Evolutionary conservation across 768 basidiomycete genomes (phyloP).

Genomic region (Suillus cothurnatus): DNA sequence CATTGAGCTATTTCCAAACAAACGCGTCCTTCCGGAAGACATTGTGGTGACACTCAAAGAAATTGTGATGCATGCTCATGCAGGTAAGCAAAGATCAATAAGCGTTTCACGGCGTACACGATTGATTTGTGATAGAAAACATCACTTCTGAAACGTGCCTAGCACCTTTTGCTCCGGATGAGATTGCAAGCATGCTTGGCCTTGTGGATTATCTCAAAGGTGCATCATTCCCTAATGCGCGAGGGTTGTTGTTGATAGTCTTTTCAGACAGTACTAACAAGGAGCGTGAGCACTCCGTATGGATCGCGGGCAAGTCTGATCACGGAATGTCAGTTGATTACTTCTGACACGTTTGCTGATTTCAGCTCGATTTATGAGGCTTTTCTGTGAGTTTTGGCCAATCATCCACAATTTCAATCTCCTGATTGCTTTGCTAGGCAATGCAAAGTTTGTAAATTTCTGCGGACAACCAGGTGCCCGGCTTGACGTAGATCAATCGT

Average conservation of each 20-base stretch:
- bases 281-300: slow-evolving; percentile 5
- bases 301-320: background rate
- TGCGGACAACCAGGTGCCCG: slow-evolving; percentile 41
- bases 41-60: slow-evolving; percentile 9
- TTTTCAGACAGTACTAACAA: background rate
- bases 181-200: slow-evolving; percentile 38
- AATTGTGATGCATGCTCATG: slow-evolving; percentile 1
- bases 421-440: slow-evolving; percentile 16
- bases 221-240: slow-evolving; percentile 17
- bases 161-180: slow-evolving; percentile 34
- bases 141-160: slow-evolving; percentile 42
- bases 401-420: background rate
- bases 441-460: slow-evolving; percentile 35
- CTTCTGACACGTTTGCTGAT: background rate
- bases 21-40: slow-evolving; percentile 21
- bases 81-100: slow-evolving; percentile 3
- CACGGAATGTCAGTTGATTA: background rate
- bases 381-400: slow-evolving; percentile 36
- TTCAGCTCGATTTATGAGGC: slow-evolving; percentile 44
- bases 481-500: slow-evolving; percentile 28
- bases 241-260: background rate
- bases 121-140: slow-evolving; percentile 29
- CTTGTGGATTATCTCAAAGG: slow-evolving; percentile 35
- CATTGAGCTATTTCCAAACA: slow-evolving; percentile 13
- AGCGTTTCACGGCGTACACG: background rate